Percentiles rank a stretch among this genome's conserved stretches.
phyloP scores from a whole-genome alignment of 805 yeast species.

The Saccharomyces mikatae region DNA sequence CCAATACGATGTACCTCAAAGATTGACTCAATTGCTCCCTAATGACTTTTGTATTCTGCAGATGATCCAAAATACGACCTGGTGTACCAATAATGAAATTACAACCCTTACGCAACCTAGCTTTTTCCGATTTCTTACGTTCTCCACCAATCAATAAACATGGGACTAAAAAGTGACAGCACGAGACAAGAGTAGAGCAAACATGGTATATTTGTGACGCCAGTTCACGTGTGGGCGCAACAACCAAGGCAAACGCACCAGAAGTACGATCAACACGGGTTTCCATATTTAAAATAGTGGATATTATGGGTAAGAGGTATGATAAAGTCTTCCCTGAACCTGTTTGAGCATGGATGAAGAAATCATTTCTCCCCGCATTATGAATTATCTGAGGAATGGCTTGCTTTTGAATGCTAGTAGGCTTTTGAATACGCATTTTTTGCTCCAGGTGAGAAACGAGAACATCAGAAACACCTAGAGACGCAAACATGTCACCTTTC shows the following conservation, averaged over 20 bases:
- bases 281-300: constrained; percentile 53
- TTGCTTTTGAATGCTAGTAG: constrained; percentile 81
- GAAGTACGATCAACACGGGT: constrained; percentile 46
- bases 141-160: constrained; percentile 98
- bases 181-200: constrained; percentile 58
- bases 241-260: constrained; percentile 81
- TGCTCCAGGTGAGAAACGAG: constrained; percentile 49
- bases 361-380: constrained; percentile 43
- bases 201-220: constrained; percentile 86
- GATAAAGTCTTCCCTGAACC: constrained; percentile 97
- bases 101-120: constrained; percentile 89
- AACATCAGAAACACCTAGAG: constrained; percentile 55
- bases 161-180: constrained; percentile 86
- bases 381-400: constrained; percentile 58
- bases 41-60: constrained; percentile 76
- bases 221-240: constrained; percentile 92
- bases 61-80: constrained; percentile 90
- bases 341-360: constrained; percentile 92
- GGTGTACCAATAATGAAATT: constrained; percentile 96
- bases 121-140: constrained; percentile 93
- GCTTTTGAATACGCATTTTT: constrained; percentile 49
- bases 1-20: constrained; percentile 80
- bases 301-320: constrained; percentile 74
- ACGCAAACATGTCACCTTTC: constrained; percentile 52
- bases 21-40: constrained; percentile 48